These are phyloP conservation scores for Skeletonema tropicum DNA, from an alignment of 108 stramenopile genomes.

Conservation along the genomic window DNA sequence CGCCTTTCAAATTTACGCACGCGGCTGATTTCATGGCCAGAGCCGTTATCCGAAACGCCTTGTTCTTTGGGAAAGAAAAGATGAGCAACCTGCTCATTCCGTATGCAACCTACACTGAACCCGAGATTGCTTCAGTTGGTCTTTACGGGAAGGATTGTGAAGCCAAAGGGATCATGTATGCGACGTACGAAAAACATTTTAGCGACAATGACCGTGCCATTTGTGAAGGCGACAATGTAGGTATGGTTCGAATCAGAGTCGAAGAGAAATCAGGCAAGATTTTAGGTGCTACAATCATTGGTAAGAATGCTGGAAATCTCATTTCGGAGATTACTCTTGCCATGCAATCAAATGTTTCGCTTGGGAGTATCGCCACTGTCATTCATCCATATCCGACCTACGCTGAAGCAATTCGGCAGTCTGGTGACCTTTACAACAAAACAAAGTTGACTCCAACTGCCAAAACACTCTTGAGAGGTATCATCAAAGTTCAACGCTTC, in stretches of 20 bases:
- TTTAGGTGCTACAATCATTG: constrained; percentile 86
- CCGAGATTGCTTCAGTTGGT: constrained; percentile 91
- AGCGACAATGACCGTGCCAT: constrained; percentile 85
- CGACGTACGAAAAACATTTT: constrained; percentile 69
- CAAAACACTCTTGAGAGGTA: constrained; percentile 50
- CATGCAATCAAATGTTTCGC: constrained; percentile 77
- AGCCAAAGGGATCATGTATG: constrained; percentile 61
- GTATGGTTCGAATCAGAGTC: constrained; percentile 85
- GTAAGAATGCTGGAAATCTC: constrained; percentile 86
- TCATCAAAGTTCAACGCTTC: constrained; percentile 60
- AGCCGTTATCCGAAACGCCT: constrained; percentile 80
- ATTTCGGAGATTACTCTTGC: constrained; percentile 86
- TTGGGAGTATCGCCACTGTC: constrained; percentile 67
- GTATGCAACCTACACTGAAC: constrained; percentile 87
- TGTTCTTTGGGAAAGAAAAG: constrained; percentile 83
- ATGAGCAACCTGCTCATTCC: constrained; percentile 79
- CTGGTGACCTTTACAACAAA: constrained; percentile 69
- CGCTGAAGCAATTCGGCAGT: constrained; percentile 65
- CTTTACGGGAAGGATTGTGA: constrained; percentile 79
- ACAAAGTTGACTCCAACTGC: constrained; percentile 55
- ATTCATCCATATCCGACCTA: constrained; percentile 93
- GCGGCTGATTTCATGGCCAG: constrained; percentile 90
- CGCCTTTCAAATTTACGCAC: constrained; percentile 88
- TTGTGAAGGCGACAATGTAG: constrained; percentile 72
- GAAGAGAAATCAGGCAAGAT: constrained; percentile 75